Base-by-base conservation (phyloP, 2,329 filamentous ascomycete genomes). In the Trichoderma sp. region DNA sequence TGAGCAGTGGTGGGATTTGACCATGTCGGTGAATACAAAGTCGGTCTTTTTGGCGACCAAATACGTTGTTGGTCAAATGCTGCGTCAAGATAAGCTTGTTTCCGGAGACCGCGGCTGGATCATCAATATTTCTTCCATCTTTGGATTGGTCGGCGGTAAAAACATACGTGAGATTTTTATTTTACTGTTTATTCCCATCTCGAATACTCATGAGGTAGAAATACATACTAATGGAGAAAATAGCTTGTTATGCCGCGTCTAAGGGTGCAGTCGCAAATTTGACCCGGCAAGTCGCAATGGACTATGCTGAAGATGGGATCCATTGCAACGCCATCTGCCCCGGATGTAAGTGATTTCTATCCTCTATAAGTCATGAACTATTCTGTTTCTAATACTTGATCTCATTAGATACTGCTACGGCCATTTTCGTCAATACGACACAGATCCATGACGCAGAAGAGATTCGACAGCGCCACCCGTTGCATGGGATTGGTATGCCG, bases 321-420 rank as follows among this genome's bases (percentile, higher is more conserved):
- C 85, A 87, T 70, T 80, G 82, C 39, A 87, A 87, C 71, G 83
- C 84, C 0, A 78, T 87, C 5, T 86, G 84, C 65, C 85, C 86
- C 5, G 86, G 85, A 6, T 87, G 71, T 68, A 61, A 61, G 65
- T 54, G 3, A 18, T 30, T 24, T 5, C 46, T 49, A 2, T 24
- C 24, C 21, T 2, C 11, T 8, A 24, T 16, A 21, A 21, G 8
- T 13, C 46, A 24, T 49, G 1, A 2, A 49, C 2, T 21, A 8
- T 46, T 18, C 18, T 5, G 26, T 51, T 39, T 21, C 49, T 64
- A 16, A 64, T 24, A 11, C 7, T 61, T 52, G 8, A 5, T n/a
- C 6, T 21, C 1, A 10, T 5, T 2, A 77, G 76, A 72, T 24
- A 75, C 73, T 0, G 69, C 73, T 21, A 77, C 76, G 0, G 76